phyloP scores from a whole-genome alignment of 257 asterid species.

The Haberlea rhodopensis region DNA sequence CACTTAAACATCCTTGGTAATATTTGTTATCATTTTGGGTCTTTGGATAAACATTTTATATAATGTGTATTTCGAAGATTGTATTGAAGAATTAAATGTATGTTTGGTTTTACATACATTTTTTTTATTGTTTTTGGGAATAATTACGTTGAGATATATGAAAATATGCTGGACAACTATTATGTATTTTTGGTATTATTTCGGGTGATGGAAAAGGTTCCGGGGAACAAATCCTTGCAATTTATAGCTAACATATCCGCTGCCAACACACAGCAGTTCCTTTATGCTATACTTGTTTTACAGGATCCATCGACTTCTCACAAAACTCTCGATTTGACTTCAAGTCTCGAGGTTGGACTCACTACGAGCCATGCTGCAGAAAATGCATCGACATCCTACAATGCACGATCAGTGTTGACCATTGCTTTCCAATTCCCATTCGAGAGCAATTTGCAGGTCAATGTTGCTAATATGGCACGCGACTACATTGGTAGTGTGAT shows the following conservation, averaged over 20 bases:
- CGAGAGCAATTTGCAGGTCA: conserved; percentile 79
- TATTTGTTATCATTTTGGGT: neutral
- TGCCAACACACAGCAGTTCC: no score
- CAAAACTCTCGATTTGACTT: conserved; percentile 75
- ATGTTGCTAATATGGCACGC: conserved; percentile 83
- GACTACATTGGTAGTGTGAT: conserved; percentile 89
- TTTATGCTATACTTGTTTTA: conserved; percentile 34
- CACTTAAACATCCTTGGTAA: neutral
- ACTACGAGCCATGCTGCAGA: conserved; percentile 35
- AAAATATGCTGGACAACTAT: no score
- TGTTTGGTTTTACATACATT: neutral
- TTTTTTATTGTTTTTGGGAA: no score
- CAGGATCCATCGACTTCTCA: conserved; percentile 44
- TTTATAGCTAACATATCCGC: no score
- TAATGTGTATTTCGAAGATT: no score
- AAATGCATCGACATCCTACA: conserved; percentile 37
- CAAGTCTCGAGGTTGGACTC: conserved; percentile 75
- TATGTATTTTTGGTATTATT: no score
- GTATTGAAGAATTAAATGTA: neutral
- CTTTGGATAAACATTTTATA: neutral
- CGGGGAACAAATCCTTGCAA: no score
- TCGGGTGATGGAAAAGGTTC: no score
- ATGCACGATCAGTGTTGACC: conserved; percentile 71
- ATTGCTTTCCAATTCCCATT: conserved; percentile 96
- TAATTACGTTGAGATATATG: no score